A percentile compares a stretch with the other conserved stretches of the same genome.
phyloP scores from a whole-genome alignment of 78 protist genomes.

The Guillardia theta region DNA sequence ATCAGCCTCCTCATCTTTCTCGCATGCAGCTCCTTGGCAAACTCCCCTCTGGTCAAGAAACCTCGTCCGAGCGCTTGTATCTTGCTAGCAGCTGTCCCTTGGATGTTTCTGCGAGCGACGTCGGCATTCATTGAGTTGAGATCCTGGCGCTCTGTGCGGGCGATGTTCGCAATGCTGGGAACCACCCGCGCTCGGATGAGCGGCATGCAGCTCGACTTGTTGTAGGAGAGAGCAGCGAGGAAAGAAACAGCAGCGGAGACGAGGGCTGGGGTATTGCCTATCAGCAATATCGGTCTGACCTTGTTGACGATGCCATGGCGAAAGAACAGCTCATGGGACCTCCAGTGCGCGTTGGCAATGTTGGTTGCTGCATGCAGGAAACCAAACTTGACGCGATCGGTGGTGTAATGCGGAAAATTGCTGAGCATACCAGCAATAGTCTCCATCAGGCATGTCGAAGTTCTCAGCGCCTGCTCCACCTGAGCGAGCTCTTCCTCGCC shows the following conservation, averaged over 20 bases:
- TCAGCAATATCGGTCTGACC: neutral
- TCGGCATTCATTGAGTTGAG: neutral
- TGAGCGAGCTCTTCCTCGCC: neutral
- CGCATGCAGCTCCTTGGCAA: neutral
- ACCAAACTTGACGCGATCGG: neutral
- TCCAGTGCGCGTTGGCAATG: slow-evolving; percentile 13
- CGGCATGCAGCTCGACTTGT: neutral
- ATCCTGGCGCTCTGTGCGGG: neutral
- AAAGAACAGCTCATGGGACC: neutral
- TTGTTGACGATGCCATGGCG: neutral
- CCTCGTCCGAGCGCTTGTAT: neutral
- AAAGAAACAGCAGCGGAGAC: neutral
- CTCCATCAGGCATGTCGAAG: neutral
- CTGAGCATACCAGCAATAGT: neutral
- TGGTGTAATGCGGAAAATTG: neutral
- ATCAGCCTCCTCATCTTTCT: neutral
- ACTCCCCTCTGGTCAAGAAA: neutral
- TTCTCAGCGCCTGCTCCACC: neutral
- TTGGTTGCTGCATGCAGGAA: neutral
- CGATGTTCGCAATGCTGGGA: neutral
- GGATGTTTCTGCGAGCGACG: neutral
- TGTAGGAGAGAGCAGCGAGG: neutral
- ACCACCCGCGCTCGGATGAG: neutral
- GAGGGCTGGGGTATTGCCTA: neutral
- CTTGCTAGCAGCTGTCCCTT: neutral